Conservation (phyloP, 2,329 filamentous ascomycete species). For the Fusarium concolor region DNA sequence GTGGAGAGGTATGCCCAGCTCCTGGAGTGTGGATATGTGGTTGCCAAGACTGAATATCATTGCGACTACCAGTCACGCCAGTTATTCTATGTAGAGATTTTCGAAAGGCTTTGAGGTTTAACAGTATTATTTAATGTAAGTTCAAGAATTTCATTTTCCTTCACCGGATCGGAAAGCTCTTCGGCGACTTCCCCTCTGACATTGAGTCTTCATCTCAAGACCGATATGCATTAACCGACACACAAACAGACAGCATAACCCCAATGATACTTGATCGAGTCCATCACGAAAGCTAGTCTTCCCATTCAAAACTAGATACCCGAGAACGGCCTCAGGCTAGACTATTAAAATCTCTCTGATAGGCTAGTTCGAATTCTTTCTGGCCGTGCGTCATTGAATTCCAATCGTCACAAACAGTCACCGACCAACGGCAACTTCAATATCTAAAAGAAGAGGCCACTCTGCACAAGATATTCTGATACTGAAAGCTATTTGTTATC, state of each 20-base stretch:
- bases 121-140: too few species aligned
- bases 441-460: neutral
- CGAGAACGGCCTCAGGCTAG: neutral
- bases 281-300: too few species aligned
- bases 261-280: neutral
- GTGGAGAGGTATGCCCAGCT: neutral
- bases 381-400: conserved; percentile 1
- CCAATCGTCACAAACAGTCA: neutral
- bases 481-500: rapidly evolving
- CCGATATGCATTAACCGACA: too few species aligned
- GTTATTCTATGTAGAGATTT: neutral
- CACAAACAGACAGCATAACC: neutral
- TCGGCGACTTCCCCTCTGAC: too few species aligned
- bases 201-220: too few species aligned
- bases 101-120: neutral
- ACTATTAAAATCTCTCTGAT: too few species aligned
- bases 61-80: neutral
- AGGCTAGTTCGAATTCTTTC: neutral
- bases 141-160: too few species aligned
- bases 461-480: neutral
- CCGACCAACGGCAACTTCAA: neutral
- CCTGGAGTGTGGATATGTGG: neutral
- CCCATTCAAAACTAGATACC: too few species aligned
- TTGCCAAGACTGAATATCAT: neutral
- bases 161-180: too few species aligned